Conservation (phyloP, 2,329 filamentous ascomycete species). For the Xylariaceae sp. region DNA sequence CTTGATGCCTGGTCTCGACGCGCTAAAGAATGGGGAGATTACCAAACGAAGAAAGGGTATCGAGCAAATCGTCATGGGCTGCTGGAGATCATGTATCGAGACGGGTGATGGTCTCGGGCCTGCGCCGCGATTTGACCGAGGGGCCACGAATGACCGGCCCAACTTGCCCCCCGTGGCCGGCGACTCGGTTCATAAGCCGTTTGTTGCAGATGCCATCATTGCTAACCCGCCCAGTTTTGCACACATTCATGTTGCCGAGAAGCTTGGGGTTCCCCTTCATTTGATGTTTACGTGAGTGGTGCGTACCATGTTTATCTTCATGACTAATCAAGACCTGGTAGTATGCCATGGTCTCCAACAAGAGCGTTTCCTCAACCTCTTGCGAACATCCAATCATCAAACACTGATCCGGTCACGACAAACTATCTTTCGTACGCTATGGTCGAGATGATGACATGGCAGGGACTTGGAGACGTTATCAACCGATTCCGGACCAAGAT, state of each 20-base stretch:
- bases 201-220: slow-evolving; percentile 44
- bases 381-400: slow-evolving; percentile 73
- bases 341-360: slow-evolving; percentile 88
- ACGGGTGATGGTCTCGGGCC: slow-evolving; percentile 64
- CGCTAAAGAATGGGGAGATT: slow-evolving; percentile 70
- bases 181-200: slow-evolving; percentile 35
- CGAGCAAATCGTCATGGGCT: slow-evolving; percentile 70
- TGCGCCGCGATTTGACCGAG: slow-evolving; percentile 48
- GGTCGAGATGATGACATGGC: slow-evolving; percentile 92
- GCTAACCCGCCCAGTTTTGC: slow-evolving; percentile 72
- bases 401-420: slow-evolving; percentile 69
- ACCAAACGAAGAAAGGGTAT: slow-evolving; percentile 70
- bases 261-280: slow-evolving; percentile 67
- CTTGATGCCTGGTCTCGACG: slow-evolving; percentile 73
- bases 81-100: slow-evolving; percentile 77
- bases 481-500: slow-evolving; percentile 81
- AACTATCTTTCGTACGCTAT: slow-evolving; percentile 85
- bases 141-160: slow-evolving; percentile 27
- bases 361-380: slow-evolving; percentile 85
- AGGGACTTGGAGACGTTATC: slow-evolving; percentile 88
- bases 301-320: not conserved
- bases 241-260: slow-evolving; percentile 69
- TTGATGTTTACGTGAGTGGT: slow-evolving; percentile 72
- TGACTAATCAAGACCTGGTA: slow-evolving; percentile 25
- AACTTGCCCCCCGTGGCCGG: slow-evolving; percentile 23